Conservation (phyloP, 768 basidiomycete species). For the Mycena rosella region DNA sequence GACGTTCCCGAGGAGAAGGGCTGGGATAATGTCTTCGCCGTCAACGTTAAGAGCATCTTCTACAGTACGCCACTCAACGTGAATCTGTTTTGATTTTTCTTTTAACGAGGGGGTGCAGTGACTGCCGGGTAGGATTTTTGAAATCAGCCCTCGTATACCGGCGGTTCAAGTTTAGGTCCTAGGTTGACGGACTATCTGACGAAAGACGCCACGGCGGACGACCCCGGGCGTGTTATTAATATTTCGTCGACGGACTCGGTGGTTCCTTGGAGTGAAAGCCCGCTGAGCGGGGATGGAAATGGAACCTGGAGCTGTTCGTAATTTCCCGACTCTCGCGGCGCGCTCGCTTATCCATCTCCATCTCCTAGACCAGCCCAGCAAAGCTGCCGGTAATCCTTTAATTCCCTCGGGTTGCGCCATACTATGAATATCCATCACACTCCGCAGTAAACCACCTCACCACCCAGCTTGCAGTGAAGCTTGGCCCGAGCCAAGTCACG, state of each 20-base stretch:
- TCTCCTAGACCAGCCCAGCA: conserved; percentile 35
- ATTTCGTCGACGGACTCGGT: conserved; percentile 47
- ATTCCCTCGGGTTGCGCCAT: neutral
- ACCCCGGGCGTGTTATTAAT: conserved; percentile 73
- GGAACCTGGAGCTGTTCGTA: conserved; percentile 35
- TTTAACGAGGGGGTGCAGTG: conserved; percentile 20
- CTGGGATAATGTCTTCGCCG: conserved; percentile 86
- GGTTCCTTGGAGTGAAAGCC: conserved; percentile 33
- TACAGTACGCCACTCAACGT: conserved; percentile 15
- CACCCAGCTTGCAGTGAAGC: conserved; percentile 35
- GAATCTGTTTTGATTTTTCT: neutral
- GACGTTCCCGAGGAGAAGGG: conserved; percentile 85
- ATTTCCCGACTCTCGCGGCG: neutral
- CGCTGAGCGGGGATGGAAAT: conserved; percentile 34
- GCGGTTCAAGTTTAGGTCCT: conserved; percentile 11
- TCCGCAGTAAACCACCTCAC: conserved; percentile 33
- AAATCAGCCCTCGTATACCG: neutral
- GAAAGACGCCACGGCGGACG: conserved; percentile 50
- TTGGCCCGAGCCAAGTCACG: conserved; percentile 37
- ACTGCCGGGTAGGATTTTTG: conserved; percentile 38
- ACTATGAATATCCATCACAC: neutral
- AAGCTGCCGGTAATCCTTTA: conserved; percentile 30
- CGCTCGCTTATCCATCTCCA: conserved; percentile 9
- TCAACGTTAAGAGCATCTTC: conserved; percentile 63
- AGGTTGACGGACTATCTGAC: conserved; percentile 37